These are phyloP conservation scores for Nigrograna mackinnonii DNA, from an alignment of 2,329 filamentous ascomycete species.

Conservation along the genomic window DNA sequence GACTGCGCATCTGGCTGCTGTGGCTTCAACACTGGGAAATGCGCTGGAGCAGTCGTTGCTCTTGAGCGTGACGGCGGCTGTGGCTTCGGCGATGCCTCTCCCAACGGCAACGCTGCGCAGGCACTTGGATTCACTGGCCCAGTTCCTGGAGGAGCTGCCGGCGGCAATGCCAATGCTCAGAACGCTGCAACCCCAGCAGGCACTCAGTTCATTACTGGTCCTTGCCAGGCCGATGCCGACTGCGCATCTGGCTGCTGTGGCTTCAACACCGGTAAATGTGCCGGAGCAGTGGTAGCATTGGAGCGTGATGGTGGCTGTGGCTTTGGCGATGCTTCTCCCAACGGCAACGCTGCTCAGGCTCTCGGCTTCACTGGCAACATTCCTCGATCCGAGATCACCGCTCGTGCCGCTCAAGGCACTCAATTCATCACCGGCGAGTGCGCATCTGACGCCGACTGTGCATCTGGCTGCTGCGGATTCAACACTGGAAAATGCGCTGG, in stretches of 20 bases:
- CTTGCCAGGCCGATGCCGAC: constrained; percentile 27
- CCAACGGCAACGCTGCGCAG: constrained; percentile 23
- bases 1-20: constrained; percentile 43
- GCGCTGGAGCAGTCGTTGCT: constrained; percentile 31
- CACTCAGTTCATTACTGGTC: constrained; percentile 32
- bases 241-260: constrained; percentile 29
- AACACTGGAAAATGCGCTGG: constrained; percentile 37
- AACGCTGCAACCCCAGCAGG: constrained; percentile 1
- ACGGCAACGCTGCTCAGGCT: constrained; percentile 34
- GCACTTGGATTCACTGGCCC: constrained; percentile 10
- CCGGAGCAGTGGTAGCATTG: constrained; percentile 35
- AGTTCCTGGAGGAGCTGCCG: constrained; percentile 1
- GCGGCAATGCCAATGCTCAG: not conserved
- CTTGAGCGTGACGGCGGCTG: constrained; percentile 34
- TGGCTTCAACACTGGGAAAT: constrained; percentile 36
- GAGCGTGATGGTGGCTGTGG: constrained; percentile 41
- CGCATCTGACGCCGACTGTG: constrained; percentile 41
- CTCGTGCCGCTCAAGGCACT: constrained; percentile 22
- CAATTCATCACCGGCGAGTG: constrained; percentile 47
- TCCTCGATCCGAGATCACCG: not conserved
- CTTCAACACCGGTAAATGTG: constrained; percentile 34
- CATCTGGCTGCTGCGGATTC: constrained; percentile 40
- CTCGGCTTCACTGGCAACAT: no score
- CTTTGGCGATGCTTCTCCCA: constrained; percentile 37
- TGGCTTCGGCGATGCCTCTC: constrained; percentile 27